Conservation (phyloP, 768 basidiomycete species). For the Pleurotus platypus region DNA sequence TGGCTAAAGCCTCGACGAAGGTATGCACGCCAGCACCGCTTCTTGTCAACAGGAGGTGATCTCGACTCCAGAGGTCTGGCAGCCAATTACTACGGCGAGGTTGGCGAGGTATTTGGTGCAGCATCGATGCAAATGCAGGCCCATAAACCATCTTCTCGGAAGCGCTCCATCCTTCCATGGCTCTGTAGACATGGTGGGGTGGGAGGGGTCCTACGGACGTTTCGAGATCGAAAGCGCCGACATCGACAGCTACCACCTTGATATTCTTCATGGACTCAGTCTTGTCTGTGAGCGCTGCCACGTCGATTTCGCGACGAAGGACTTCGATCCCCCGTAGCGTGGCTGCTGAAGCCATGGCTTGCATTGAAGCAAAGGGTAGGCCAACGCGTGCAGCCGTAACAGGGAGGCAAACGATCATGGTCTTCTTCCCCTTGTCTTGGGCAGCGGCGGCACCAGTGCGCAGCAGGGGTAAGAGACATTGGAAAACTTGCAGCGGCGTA, state of each 20-base stretch:
- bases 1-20: slow-evolving; percentile 57
- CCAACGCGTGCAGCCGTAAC: slow-evolving; percentile 71
- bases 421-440: slow-evolving; percentile 49
- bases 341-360: slow-evolving; percentile 74
- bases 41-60: slow-evolving; percentile 33
- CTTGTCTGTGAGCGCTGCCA: slow-evolving; percentile 51
- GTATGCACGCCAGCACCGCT: slow-evolving; percentile 52
- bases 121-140: slow-evolving; percentile 54
- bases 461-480: slow-evolving; percentile 72
- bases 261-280: slow-evolving; percentile 62
- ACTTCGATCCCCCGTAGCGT: slow-evolving; percentile 71
- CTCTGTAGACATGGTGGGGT: slow-evolving; percentile 36
- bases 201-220: slow-evolving; percentile 17
- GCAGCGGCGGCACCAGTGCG: slow-evolving; percentile 60
- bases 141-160: slow-evolving; percentile 75
- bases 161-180: slow-evolving; percentile 70
- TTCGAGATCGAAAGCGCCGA: slow-evolving; percentile 52
- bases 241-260: slow-evolving; percentile 69
- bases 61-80: slow-evolving; percentile 33
- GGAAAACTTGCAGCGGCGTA: slow-evolving; percentile 72
- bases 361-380: slow-evolving; percentile 62
- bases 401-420: slow-evolving; percentile 73
- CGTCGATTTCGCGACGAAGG: slow-evolving; percentile 66
- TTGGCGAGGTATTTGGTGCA: slow-evolving; percentile 22
- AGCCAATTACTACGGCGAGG: slow-evolving; percentile 23